A percentile compares a stretch with the other conserved stretches of the same genome.
Conservation (phyloP, 306 rosid species). For the Fragaria nilgerrensis region DNA sequence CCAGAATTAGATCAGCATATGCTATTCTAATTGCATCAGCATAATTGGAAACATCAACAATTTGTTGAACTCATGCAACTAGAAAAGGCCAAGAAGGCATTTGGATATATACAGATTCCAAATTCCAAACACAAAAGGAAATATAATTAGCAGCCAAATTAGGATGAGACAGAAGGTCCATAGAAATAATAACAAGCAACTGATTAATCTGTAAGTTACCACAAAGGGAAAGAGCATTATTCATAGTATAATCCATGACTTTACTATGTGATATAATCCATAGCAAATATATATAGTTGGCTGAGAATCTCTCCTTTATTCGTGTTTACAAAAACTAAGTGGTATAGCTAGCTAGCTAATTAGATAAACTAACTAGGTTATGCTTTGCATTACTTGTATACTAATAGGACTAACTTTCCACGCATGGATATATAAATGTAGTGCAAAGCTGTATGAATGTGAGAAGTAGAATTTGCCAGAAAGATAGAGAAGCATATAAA, state of each 20-base stretch:
- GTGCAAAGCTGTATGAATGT: slow-evolving; percentile 19
- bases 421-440: slow-evolving; percentile 10
- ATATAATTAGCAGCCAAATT: slow-evolving; percentile 10
- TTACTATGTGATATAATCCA: background rate
- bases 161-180: background rate
- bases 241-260: background rate
- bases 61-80: background rate
- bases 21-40: slow-evolving; percentile 4
- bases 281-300: background rate
- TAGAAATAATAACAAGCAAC: background rate
- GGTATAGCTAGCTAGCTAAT: background rate
- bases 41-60: slow-evolving; percentile 7
- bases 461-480: slow-evolving; percentile 5
- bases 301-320: slow-evolving; percentile 2
- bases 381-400: background rate
- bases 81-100: background rate
- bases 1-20: slow-evolving; percentile 2
- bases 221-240: background rate
- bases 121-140: slow-evolving; percentile 14
- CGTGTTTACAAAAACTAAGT: background rate
- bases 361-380: background rate
- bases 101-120: slow-evolving; percentile 12
- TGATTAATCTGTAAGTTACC: slow-evolving; percentile 1
- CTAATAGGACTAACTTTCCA: slow-evolving; percentile 18
- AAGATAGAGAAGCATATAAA: slow-evolving; percentile 12